Evolutionary conservation across 2,329 filamentous ascomycete genomes (phyloP), one percentile per base, ranked within the genome.

Genomic region (Cladosporium sp.): DNA sequence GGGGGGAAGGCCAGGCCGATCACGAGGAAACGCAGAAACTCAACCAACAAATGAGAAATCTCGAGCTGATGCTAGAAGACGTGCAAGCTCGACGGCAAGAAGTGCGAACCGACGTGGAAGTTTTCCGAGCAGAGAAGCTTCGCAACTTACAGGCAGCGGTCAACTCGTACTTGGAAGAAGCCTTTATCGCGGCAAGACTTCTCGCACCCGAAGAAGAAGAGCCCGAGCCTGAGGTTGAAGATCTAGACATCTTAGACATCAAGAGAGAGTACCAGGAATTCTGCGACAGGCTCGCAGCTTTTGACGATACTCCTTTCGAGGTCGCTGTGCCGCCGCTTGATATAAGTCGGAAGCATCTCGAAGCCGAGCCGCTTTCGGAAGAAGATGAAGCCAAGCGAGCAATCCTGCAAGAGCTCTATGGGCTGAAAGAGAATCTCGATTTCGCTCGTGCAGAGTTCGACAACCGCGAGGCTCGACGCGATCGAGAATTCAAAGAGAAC

Each of bases 191-290:
- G 22, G 56, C 52, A 6, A 30, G 30, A 3, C 20, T 56, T 11
- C 15, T 55, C 13, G 32, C 30, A 1, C 40, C 41, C 1, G 18
- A 13, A 11, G 29, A 30, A 5, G 32, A 35, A 2, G 35, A 18
- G 5, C 18, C 13, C 13, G 40, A 35, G 6, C 18, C 42, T 3
- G 11, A 47, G 27, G 18, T 48, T 4, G 19, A 43, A 12, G 32
- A 42, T 1, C 40, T 53, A 11, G 56, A 57, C 16, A 12, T 58
- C 3, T 27, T 51, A 11, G 16, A 45, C 4, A n/a, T n/a, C n/a
- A n/a, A n/a, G n/a, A n/a, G n/a, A n/a, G 53, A 58, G 32, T 57
- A 59, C 25, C 15, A 33, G 4, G 7, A 4, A 2, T 42, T 43
- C 38, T 36, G 32, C 18, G 27, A 33, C 3, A 22, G 16, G 19